phyloP scores from a whole-genome alignment of 2,329 filamentous ascomycete species.

The Fusarium heterosporum region DNA sequence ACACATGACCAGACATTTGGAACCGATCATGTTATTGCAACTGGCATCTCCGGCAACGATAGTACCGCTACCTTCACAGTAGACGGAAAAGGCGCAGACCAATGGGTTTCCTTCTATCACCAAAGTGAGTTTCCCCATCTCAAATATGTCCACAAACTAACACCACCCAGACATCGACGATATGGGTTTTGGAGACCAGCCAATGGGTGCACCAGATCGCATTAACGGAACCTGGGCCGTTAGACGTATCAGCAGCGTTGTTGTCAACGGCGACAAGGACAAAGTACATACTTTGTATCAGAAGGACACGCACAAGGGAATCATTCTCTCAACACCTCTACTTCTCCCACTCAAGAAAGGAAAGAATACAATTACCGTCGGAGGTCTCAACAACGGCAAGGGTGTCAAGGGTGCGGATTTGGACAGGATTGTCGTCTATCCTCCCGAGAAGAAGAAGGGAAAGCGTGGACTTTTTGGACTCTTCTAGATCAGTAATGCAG shows the following conservation, averaged over 20 bases:
- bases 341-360: slow-evolving; percentile 65
- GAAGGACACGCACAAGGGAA: slow-evolving; percentile 66
- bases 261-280: slow-evolving; percentile 62
- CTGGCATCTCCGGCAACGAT: slow-evolving; percentile 64
- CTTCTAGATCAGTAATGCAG: neutral
- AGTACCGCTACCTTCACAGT: slow-evolving; percentile 63
- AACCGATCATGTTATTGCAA: slow-evolving; percentile 58
- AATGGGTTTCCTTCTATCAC: slow-evolving; percentile 68
- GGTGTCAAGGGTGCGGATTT: slow-evolving; percentile 69
- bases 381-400: slow-evolving; percentile 67
- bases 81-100: slow-evolving; percentile 59
- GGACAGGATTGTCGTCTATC: slow-evolving; percentile 70
- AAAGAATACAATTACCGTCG: slow-evolving; percentile 66
- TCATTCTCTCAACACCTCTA: slow-evolving; percentile 68
- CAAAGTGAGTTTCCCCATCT: slow-evolving; percentile 52
- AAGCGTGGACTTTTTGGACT: slow-evolving; percentile 15
- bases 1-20: slow-evolving; percentile 54
- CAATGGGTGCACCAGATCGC: slow-evolving; percentile 67
- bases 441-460: slow-evolving; percentile 56
- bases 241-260: slow-evolving; percentile 68
- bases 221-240: slow-evolving; percentile 71
- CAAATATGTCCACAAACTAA: rapidly evolving
- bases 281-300: slow-evolving; percentile 63
- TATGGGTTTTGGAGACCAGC: slow-evolving; percentile 68
- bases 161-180: slow-evolving; percentile 61